Percentiles rank a stretch among this genome's conserved stretches.
Evolutionary conservation across 805 yeast genomes (phyloP).

Genomic region (Schwanniomyces yamadae): DNA sequence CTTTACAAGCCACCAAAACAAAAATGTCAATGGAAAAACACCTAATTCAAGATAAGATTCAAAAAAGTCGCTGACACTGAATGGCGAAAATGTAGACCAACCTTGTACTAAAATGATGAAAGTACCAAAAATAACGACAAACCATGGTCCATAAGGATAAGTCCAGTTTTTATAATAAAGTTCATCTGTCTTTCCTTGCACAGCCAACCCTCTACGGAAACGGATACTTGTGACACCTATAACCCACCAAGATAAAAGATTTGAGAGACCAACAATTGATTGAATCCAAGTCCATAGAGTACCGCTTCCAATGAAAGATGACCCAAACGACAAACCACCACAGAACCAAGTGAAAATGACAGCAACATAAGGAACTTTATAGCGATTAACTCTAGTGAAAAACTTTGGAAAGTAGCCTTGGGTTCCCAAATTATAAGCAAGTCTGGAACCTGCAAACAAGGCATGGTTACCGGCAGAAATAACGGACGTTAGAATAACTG

Average conservation of each 20-base stretch:
- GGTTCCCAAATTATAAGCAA: conserved; percentile 48
- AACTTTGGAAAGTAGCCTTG: conserved; percentile 48
- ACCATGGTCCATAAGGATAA: conserved; percentile 51
- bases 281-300: conserved; percentile 55
- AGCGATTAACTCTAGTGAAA: conserved; percentile 42
- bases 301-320: conserved; percentile 55
- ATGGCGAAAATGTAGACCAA: conserved; percentile 51
- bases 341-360: conserved; percentile 50
- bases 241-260: conserved; percentile 50
- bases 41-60: conserved; percentile 45
- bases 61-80: conserved; percentile 42
- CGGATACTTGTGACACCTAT: conserved; percentile 50
- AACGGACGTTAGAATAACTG: conserved; percentile 54
- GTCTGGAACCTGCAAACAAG: conserved; percentile 49
- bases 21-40: conserved; percentile 46
- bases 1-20: conserved; percentile 48
- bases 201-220: conserved; percentile 45
- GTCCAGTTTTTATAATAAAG: conserved; percentile 48
- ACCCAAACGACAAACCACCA: conserved; percentile 60
- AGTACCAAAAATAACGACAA: conserved; percentile 40
- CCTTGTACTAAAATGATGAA: conserved; percentile 54
- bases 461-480: conserved; percentile 58
- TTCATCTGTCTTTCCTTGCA: conserved; percentile 44
- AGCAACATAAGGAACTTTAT: conserved; percentile 49
- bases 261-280: conserved; percentile 52